Conservation (phyloP, 371 early-diverging fungal genomes). For the Coemansia sp. region DNA sequence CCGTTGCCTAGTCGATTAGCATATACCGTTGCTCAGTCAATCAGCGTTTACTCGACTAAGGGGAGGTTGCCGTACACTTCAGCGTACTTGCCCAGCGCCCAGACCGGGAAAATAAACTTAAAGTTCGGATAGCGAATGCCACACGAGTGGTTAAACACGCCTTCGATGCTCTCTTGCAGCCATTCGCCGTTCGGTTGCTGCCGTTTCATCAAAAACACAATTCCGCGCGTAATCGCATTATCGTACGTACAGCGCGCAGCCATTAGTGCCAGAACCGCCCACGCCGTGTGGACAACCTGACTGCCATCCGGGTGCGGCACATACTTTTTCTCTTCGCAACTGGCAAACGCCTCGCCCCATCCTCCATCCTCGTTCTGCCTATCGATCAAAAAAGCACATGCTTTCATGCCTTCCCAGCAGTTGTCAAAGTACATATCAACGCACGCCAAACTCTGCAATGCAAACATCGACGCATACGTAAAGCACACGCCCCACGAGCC, state of each 20-base stretch:
- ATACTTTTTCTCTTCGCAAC: slow-evolving; percentile 51
- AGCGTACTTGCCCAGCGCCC: slow-evolving; percentile 92
- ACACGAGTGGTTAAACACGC: slow-evolving; percentile 94
- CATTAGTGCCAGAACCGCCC: slow-evolving; percentile 83
- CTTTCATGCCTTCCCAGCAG: slow-evolving; percentile 64
- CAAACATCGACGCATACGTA: slow-evolving; percentile 96
- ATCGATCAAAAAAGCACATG: slow-evolving; percentile 83
- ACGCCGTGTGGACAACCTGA: slow-evolving; percentile 93
- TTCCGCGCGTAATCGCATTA: slow-evolving; percentile 71
- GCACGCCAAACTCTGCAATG: slow-evolving; percentile 80
- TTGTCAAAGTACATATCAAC: slow-evolving; percentile 81
- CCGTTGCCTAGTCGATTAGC: too few relatives aligned
- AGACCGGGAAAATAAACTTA: slow-evolving; percentile 90
- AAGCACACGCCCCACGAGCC: slow-evolving; percentile 97
- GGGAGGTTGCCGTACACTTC: slow-evolving; percentile 61
- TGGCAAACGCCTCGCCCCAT: slow-evolving; percentile 94
- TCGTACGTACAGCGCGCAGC: slow-evolving; percentile 84
- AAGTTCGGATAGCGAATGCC: slow-evolving; percentile 95
- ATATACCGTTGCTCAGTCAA: too few relatives aligned
- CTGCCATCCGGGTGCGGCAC: slow-evolving; percentile 53
- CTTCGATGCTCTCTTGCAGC: slow-evolving; percentile 95
- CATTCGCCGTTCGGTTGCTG: slow-evolving; percentile 92
- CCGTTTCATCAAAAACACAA: slow-evolving; percentile 72
- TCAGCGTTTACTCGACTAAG: slow-evolving; percentile 2
- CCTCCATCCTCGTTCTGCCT: slow-evolving; percentile 92